Conservation (phyloP, 2,329 filamentous ascomycete genomes). For the Penicillium digitatum region DNA sequence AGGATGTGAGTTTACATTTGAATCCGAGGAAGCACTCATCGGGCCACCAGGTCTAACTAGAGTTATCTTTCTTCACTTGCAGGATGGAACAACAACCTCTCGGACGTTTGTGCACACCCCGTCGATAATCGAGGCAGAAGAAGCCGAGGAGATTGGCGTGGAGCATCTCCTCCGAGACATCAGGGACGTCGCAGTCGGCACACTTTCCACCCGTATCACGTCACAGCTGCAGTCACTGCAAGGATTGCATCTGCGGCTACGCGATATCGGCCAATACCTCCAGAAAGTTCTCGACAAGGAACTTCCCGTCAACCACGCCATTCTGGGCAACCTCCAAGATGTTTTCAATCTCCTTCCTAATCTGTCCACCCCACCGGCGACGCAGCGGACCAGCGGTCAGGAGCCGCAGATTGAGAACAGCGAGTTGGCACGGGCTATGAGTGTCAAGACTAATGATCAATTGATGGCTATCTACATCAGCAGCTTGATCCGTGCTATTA, state of each 20-base stretch:
- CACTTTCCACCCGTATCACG: slow-evolving; percentile 91
- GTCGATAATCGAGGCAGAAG: slow-evolving; percentile 96
- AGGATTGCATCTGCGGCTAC: slow-evolving; percentile 86
- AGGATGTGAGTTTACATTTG: slow-evolving; percentile 66
- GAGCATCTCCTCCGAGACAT: slow-evolving; percentile 97
- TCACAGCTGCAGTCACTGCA: slow-evolving; percentile 97
- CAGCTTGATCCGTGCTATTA: slow-evolving; percentile 94
- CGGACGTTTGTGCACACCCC: slow-evolving; percentile 98
- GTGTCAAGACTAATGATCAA: slow-evolving; percentile 98
- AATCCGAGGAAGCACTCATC: not conserved
- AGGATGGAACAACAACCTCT: slow-evolving; percentile 95
- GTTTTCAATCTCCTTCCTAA: slow-evolving; percentile 98
- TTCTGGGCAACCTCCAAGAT: slow-evolving; percentile 96
- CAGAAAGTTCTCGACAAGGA: slow-evolving; percentile 93
- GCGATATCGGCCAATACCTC: slow-evolving; percentile 92
- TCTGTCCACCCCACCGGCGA: slow-evolving; percentile 73
- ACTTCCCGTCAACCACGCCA: slow-evolving; percentile 93
- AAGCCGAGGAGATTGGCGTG: slow-evolving; percentile 97
- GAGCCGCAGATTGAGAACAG: slow-evolving; percentile 62
- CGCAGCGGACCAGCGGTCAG: slow-evolving; percentile 55
- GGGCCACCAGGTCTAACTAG: slow-evolving; percentile 4
- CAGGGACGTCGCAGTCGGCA: slow-evolving; percentile 94
- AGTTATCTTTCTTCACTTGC: not conserved
- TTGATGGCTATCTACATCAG: slow-evolving; percentile 97
- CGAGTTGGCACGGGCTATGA: slow-evolving; percentile 94